phyloP scores from a whole-genome alignment of 148 eudicot species.

The Silene latifolia region DNA sequence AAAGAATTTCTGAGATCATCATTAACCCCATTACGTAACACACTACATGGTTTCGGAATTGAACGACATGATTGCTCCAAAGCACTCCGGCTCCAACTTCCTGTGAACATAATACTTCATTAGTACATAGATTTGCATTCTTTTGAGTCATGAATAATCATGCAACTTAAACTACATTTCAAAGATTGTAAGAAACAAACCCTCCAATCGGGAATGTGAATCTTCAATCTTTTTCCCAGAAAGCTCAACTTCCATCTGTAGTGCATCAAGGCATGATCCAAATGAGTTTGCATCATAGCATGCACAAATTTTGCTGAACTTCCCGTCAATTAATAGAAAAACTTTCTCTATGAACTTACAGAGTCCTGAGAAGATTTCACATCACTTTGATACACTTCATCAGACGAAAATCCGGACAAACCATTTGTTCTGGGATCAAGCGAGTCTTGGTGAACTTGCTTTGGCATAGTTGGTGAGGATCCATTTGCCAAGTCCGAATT shows the following conservation, averaged over 20 bases:
- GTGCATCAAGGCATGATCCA: neutral
- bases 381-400: conserved; percentile 20
- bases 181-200: too few species aligned
- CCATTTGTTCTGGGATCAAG: conserved; percentile 22
- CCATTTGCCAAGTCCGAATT: conserved; percentile 27
- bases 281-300: neutral
- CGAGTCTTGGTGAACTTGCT: conserved; percentile 28
- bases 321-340: neutral
- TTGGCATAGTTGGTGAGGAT: conserved; percentile 30
- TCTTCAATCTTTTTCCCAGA: conserved; percentile 17
- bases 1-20: conserved; percentile 23
- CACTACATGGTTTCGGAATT: conserved; percentile 49
- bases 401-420: conserved; percentile 26
- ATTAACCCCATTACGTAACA: conserved; percentile 38
- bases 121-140: neutral
- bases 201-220: conserved; percentile 29
- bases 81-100: conserved; percentile 31
- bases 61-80: conserved; percentile 38
- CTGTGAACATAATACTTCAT: conserved; percentile 19
- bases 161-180: neutral
- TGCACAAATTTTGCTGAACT: too few species aligned
- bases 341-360: conserved; percentile 29
- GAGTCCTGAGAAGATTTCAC: conserved; percentile 20
- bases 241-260: conserved; percentile 36
- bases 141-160: neutral